phyloP scores from a whole-genome alignment of 1,139 yeast genomes.

The Kurtzmaniella natalensis region DNA sequence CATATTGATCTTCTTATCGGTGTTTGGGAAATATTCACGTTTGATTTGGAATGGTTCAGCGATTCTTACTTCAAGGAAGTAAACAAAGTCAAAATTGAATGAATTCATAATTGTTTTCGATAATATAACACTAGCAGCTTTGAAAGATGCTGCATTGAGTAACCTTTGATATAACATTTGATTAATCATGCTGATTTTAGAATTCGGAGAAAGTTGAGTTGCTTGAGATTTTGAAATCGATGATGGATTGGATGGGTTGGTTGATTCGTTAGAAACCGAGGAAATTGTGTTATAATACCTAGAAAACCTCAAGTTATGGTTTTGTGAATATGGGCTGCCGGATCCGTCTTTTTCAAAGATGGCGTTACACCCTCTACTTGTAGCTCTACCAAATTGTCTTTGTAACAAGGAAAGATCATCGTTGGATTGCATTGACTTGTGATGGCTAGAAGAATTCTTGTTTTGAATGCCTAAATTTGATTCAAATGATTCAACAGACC shows the following conservation, averaged over 20 bases:
- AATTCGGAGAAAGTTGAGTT: constrained; percentile 6
- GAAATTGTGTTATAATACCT: constrained; percentile 17
- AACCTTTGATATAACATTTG: constrained; percentile 36
- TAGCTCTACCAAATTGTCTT: constrained; percentile 50
- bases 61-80: constrained; percentile 53
- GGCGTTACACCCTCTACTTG: constrained; percentile 36
- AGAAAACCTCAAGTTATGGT: constrained; percentile 39
- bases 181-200: constrained; percentile 10
- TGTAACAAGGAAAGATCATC: constrained; percentile 16
- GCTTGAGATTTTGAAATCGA: no score
- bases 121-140: constrained; percentile 37
- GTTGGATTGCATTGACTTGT: neutral
- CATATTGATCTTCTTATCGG: constrained; percentile 35
- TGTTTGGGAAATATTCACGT: constrained; percentile 36
- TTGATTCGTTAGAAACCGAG: neutral
- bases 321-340: constrained; percentile 52
- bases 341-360: constrained; percentile 60
- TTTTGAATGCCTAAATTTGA: constrained; percentile 8
- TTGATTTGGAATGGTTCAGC: constrained; percentile 42
- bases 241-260: no score
- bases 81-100: constrained; percentile 46
- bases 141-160: constrained; percentile 36
- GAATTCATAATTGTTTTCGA: constrained; percentile 37
- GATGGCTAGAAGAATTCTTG: neutral
- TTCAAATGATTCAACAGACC: constrained; percentile 21